Conservation (phyloP, 208 protist genomes). For the Phytomonas serpens region DNA sequence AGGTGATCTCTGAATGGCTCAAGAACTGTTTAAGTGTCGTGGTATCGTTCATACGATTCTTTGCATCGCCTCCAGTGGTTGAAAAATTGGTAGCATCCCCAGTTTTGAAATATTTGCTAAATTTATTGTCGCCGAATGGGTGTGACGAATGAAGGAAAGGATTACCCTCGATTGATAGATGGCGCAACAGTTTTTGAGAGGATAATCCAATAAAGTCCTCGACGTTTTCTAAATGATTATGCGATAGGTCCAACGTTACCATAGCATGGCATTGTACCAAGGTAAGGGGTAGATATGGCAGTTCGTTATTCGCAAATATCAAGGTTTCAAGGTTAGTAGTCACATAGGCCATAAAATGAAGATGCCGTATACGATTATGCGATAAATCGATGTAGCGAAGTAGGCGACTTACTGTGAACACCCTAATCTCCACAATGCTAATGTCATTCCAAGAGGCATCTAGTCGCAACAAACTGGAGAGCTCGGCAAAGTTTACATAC, state of each 20-base stretch:
- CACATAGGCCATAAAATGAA: constrained; percentile 40
- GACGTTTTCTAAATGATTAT: constrained; percentile 33
- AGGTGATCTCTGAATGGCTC: neutral
- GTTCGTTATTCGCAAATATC: constrained; percentile 42
- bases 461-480: neutral
- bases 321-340: constrained; percentile 41
- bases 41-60: neutral
- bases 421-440: constrained; percentile 25
- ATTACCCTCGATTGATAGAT: constrained; percentile 8
- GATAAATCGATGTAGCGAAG: constrained; percentile 48
- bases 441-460: constrained; percentile 14
- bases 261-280: constrained; percentile 30
- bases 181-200: constrained; percentile 15
- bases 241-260: constrained; percentile 24
- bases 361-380: constrained; percentile 38
- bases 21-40: neutral
- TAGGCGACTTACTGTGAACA: constrained; percentile 32
- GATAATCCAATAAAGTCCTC: constrained; percentile 19
- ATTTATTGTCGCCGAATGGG: constrained; percentile 6
- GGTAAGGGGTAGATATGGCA: constrained; percentile 22
- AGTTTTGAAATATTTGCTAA: neutral
- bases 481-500: neutral
- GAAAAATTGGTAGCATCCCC: neutral
- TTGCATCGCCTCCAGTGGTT: neutral
- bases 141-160: constrained; percentile 24